Evolutionary conservation across 768 basidiomycete species (phyloP), one percentile per base, ranked within the genome.

Genomic region (Exsudoporus frostii): DNA sequence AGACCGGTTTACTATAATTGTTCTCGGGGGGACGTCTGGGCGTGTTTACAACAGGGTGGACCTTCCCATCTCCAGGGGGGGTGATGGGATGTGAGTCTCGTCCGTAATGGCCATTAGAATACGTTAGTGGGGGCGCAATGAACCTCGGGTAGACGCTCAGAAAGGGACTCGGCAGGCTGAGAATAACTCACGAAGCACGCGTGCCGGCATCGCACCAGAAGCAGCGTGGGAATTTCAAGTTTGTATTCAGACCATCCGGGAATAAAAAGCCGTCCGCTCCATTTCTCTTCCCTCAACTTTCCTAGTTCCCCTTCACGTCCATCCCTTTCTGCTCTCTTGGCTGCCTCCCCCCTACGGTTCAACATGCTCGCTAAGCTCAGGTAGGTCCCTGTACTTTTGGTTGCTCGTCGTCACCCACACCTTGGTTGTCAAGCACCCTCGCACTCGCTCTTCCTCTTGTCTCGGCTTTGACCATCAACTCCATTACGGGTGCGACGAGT

Each of bases 301-400:
- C 13, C 4, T 46, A 54, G 59, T 64, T 62, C 61, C 61, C 52
- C 36, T 49, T 24, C 48, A 20, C 43, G 39, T 45, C 44, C 65
- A 56, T 65, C 54, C 50, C 49, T 53, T 65, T 51, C 51, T 11
- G 39, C 34, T 42, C 49, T 2, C 37, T 25, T 8, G 17, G 20
- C 24, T 32, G 19, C 39, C n/a, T 8, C 6, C 1, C 60, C 30
- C 53, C 61, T 52, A 56, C 57, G 63, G 45, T n/a, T 46, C 58
- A 76, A 62, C 65, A 84, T 85, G 83, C 74, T 82, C 59, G 66
- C 64, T 60, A 76, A 77, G 61, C 67, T 82, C 65, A 70, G 67
- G 82, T 81, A 46, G 14, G 76, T 65, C 2, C 1, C 3, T 14
- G 8, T 0, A 2, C 6, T 2, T n/a, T 15, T 24, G 0, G 7